A percentile compares a stretch with the other conserved stretches of the same genome.
phyloP scores from a whole-genome alignment of 768 basidiomycete genomes.

The Porpolomopsis calyptriformis region DNA sequence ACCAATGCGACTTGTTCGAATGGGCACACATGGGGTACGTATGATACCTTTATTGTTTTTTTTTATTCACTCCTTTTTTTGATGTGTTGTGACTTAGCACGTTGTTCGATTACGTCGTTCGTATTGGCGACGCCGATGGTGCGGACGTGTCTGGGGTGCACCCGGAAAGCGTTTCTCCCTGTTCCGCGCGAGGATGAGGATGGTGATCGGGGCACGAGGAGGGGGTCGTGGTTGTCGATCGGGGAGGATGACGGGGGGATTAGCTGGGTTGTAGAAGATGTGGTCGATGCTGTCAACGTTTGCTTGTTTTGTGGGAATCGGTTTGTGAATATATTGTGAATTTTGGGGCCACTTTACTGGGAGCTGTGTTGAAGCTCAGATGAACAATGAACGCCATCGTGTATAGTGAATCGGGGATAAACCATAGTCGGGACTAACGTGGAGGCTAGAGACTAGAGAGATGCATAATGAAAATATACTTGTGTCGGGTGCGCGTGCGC shows the following conservation, averaged over 20 bases:
- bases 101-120: constrained; percentile 75
- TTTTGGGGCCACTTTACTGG: too few relatives aligned
- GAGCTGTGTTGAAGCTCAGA: too few relatives aligned
- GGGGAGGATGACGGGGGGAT: too few relatives aligned
- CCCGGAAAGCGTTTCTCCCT: constrained; percentile 70
- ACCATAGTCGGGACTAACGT: too few relatives aligned
- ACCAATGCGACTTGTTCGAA: constrained; percentile 52
- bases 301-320: constrained; percentile 63
- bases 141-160: constrained; percentile 73
- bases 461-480: too few relatives aligned
- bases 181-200: constrained; percentile 25
- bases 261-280: constrained; percentile 56
- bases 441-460: too few relatives aligned
- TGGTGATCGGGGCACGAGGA: constrained; percentile 19
- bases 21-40: constrained; percentile 71
- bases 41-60: constrained; percentile 3
- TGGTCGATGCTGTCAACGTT: constrained; percentile 54
- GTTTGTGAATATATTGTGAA: constrained; percentile 47
- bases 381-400: too few relatives aligned
- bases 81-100: constrained; percentile 37
- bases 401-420: too few relatives aligned
- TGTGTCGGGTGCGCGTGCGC: too few relatives aligned
- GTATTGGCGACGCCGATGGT: constrained; percentile 70
- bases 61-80: constrained; percentile 2
- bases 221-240: constrained; percentile 32